Evolutionary conservation across 2,329 filamentous ascomycete species (phyloP), one percentile per base, ranked within the genome.

Genomic region (Colletotrichum cereale): DNA sequence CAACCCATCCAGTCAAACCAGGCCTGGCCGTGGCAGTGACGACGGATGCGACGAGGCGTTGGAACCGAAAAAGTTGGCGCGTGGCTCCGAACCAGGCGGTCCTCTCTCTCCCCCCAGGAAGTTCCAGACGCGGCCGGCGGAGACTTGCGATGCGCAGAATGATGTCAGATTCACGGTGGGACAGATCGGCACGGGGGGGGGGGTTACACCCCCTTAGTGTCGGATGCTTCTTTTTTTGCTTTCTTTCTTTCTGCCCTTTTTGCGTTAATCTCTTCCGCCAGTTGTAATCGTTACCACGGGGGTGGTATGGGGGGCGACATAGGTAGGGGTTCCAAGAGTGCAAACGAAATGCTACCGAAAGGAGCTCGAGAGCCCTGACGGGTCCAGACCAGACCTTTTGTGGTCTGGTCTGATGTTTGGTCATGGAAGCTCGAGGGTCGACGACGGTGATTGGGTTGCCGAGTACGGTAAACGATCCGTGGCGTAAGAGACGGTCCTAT

Each of bases 101-200:
- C 55, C 18, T 36, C 31, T n/a, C n/a, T n/a, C n/a, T n/a, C 18
- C 40, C 6, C 40, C 38, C 18, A 44, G 48, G 5, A 24, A 16
- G 47, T 26, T 60, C 29, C 24, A 26, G 29, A n/a, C 8, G 18
- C 18, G 40, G 57, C 21, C 40, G 11, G 40, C 42, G 40, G 57
- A 14, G 57, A n/a, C 40, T 24, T 26, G n/a, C 21, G 38, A 11
- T 24, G 24, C 36, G 56, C 36, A 58, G 24, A 40, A 61, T 61
- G 57, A 61, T 61, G 57, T 61, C 38, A 61, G 42, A 38, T 58
- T 26, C 11, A 16, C 24, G 47, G n/a, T 4, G 26, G 40, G 40
- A 16, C 10, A 44, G 40, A 58, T 58, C 57, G 40, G 21, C 42
- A n/a, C 57, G 40, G 26, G 40, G 40, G 26, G 36, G 36, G 24